phyloP scores from a whole-genome alignment of 2,329 filamentous ascomycete species.

The Didymella keratinophila region DNA sequence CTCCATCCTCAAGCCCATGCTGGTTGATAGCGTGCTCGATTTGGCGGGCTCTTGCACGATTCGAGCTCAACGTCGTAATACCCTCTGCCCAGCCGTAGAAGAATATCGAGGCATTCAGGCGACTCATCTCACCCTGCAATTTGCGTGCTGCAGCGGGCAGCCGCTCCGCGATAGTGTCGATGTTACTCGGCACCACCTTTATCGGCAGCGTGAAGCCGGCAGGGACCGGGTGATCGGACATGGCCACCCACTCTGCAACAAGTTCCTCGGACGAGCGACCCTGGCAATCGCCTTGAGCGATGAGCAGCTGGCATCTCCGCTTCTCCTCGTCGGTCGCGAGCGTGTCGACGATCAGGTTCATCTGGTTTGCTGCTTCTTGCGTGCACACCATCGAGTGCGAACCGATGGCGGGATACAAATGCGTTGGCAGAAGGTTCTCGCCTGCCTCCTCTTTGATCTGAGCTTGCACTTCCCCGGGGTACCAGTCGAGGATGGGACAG shows the following conservation, averaged over 20 bases:
- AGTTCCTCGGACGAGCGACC: constrained; percentile 26
- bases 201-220: constrained; percentile 68
- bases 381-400: constrained; percentile 70
- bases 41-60: constrained; percentile 70
- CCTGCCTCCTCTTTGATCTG: constrained; percentile 71
- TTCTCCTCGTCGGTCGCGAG: constrained; percentile 55
- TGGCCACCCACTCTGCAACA: constrained; percentile 37
- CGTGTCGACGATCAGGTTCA: constrained; percentile 57
- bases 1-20: constrained; percentile 58
- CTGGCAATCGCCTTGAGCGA: constrained; percentile 55
- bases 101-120: constrained; percentile 74
- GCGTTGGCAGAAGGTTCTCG: constrained; percentile 66
- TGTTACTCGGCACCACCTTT: constrained; percentile 58
- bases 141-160: constrained; percentile 57
- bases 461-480: constrained; percentile 67
- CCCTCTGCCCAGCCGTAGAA: constrained; percentile 72
- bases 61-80: constrained; percentile 74
- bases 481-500: constrained; percentile 57
- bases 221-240: constrained; percentile 65
- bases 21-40: constrained; percentile 68
- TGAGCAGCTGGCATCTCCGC: constrained; percentile 65
- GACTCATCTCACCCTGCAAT: constrained; percentile 60
- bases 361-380: constrained; percentile 68
- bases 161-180: constrained; percentile 43
- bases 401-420: constrained; percentile 69